These are phyloP conservation scores for Nemania diffusa DNA, from an alignment of 2,329 filamentous ascomycete genomes.

Conservation along the genomic window DNA sequence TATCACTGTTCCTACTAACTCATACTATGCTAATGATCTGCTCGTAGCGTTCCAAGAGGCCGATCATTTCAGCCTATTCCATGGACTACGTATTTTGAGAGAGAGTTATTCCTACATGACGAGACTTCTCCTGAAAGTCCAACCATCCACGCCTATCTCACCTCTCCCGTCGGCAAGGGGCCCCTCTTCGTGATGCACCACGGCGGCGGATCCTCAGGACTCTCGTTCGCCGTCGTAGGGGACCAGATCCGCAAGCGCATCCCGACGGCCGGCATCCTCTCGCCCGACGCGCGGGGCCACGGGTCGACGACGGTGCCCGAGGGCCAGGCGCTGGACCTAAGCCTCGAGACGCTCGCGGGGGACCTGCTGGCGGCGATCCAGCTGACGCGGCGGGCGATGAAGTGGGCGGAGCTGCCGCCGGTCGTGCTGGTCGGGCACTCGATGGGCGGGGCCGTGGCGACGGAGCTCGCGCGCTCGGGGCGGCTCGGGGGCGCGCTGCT, in stretches of 20 bases:
- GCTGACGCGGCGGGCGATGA: slow-evolving; percentile 73
- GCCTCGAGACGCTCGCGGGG: slow-evolving; percentile 74
- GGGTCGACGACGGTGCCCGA: slow-evolving; percentile 71
- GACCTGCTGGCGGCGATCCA: slow-evolving; percentile 78
- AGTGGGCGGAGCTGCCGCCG: slow-evolving; percentile 78
- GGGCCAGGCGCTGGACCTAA: slow-evolving; percentile 67
- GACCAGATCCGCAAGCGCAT: slow-evolving; percentile 80
- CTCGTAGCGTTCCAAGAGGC: slow-evolving; percentile 58
- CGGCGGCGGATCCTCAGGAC: slow-evolving; percentile 90
- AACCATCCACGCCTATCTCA: slow-evolving; percentile 87
- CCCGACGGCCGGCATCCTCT: slow-evolving; percentile 84
- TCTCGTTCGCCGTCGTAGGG: slow-evolving; percentile 88
- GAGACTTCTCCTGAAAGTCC: slow-evolving; percentile 57
- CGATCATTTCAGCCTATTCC: slow-evolving; percentile 73
- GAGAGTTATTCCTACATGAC: slow-evolving; percentile 79
- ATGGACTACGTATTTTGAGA: slow-evolving; percentile 92
- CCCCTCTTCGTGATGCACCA: slow-evolving; percentile 95
- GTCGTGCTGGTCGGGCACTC: slow-evolving; percentile 90
- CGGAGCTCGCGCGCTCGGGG: slow-evolving; percentile 77
- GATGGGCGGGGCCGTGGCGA: slow-evolving; percentile 90
- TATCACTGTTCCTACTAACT: slow-evolving; percentile 6
- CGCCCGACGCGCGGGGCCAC: slow-evolving; percentile 87
- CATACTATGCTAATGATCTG: slow-evolving; percentile 38
- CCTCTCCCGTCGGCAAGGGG: slow-evolving; percentile 77
- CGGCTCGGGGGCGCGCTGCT: slow-evolving; percentile 75